phyloP scores from a whole-genome alignment of 2,329 filamentous ascomycete genomes.

The Botrytis hyacinthi region DNA sequence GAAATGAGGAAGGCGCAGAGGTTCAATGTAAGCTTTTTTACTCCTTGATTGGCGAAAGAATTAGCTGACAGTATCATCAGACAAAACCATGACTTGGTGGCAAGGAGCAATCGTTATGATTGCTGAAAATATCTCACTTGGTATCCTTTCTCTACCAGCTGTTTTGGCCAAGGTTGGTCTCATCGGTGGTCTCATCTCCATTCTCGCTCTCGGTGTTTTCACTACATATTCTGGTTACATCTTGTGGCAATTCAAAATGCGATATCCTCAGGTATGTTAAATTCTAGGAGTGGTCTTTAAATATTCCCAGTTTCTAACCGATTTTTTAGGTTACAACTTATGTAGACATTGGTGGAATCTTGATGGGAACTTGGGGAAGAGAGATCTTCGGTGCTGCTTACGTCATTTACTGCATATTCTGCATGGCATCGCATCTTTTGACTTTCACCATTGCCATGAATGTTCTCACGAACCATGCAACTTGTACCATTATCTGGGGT shows the following conservation, averaged over 20 bases:
- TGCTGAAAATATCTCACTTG: constrained; percentile 24
- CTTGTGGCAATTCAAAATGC: constrained; percentile 57
- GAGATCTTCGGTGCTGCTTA: constrained; percentile 52
- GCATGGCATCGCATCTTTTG: constrained; percentile 59
- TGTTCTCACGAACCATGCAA: constrained; percentile 51
- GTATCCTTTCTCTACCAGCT: constrained; percentile 23
- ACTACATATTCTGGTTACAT: constrained; percentile 61
- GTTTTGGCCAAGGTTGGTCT: constrained; percentile 22
- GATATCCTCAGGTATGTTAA: constrained; percentile 47
- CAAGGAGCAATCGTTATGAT: constrained; percentile 20
- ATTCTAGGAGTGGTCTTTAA: background rate
- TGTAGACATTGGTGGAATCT: constrained; percentile 55
- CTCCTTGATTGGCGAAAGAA: background rate
- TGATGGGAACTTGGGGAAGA: constrained; percentile 45
- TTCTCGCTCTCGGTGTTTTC: constrained; percentile 52
- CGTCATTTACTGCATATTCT: constrained; percentile 56
- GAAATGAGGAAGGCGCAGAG: constrained; percentile 27
- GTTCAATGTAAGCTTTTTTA: constrained; percentile 22
- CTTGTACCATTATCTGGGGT: constrained; percentile 56
- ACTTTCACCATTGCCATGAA: constrained; percentile 60
- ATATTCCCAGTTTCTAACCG: background rate
- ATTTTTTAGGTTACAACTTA: constrained; percentile 41
- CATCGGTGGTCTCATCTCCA: constrained; percentile 45
- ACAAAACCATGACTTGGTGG: constrained; percentile 24
- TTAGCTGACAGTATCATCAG: background rate